These are phyloP conservation scores for Senna tora DNA, from an alignment of 306 rosid species.

Conservation along the genomic window DNA sequence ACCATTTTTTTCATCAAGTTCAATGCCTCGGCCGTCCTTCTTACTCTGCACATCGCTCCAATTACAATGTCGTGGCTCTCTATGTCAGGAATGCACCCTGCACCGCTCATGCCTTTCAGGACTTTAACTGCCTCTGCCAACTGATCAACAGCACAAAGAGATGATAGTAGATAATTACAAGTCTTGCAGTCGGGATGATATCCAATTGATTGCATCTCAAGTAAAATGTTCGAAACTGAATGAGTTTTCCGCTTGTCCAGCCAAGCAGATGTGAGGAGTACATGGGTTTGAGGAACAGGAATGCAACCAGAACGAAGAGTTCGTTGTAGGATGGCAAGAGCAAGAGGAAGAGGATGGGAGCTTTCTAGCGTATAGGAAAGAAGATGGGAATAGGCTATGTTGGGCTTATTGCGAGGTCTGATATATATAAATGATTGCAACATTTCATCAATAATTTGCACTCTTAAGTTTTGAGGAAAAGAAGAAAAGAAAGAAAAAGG, in stretches of 20 bases:
- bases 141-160: constrained; percentile 54
- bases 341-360: constrained; percentile 57
- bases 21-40: constrained; percentile 60
- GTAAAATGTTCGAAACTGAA: constrained; percentile 43
- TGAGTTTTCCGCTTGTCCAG: constrained; percentile 43
- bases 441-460: constrained; percentile 66
- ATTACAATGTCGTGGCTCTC: constrained; percentile 65
- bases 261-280: constrained; percentile 69
- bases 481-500: constrained; percentile 73
- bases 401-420: constrained; percentile 50
- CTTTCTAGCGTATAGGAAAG: constrained; percentile 56
- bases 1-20: constrained; percentile 57
- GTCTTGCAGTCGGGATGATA: constrained; percentile 54
- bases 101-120: constrained; percentile 70
- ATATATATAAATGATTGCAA: constrained; percentile 56
- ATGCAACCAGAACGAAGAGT: constrained; percentile 58
- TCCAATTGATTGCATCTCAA: constrained; percentile 57
- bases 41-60: constrained; percentile 62
- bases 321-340: constrained; percentile 54
- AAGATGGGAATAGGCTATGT: constrained; percentile 47
- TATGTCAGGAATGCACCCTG: constrained; percentile 73
- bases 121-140: constrained; percentile 57
- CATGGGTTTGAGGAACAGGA: constrained; percentile 57
- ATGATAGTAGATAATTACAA: constrained; percentile 59
- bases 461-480: constrained; percentile 51